A percentile compares a stretch with the other conserved stretches of the same genome.
These are phyloP conservation scores for Aspergillus carlsbadensis DNA, from an alignment of 495 filamentous ascomycete genomes.

Conservation along the genomic window DNA sequence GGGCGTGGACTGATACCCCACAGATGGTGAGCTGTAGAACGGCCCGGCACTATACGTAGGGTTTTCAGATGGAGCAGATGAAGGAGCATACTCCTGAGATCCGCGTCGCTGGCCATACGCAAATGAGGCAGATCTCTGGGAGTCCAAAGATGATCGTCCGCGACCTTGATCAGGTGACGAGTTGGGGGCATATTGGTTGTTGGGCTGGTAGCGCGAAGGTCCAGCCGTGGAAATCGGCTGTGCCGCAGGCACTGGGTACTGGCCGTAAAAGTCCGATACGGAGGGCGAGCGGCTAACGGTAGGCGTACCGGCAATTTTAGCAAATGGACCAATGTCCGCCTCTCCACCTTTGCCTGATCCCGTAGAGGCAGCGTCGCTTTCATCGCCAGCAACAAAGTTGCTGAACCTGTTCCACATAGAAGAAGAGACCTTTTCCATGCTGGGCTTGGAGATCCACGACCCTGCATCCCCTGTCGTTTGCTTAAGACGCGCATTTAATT, in stretches of 20 bases:
- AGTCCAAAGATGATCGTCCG: conserved; percentile 46
- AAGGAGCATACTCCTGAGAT: conserved; percentile 40
- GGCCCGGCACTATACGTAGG: conserved; percentile 28
- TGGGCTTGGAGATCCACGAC: conserved; percentile 88
- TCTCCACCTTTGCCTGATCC: conserved; percentile 57
- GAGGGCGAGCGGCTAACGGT: conserved; percentile 80
- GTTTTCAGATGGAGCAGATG: conserved; percentile 37
- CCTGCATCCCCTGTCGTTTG: conserved; percentile 74
- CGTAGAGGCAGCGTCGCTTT: conserved; percentile 61
- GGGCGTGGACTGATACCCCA: conserved; percentile 48
- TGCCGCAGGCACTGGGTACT: conserved; percentile 41
- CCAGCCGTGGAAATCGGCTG: conserved; percentile 39
- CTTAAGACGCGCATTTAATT: conserved; percentile 75
- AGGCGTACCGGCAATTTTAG: conserved; percentile 75
- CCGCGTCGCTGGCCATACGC: conserved; percentile 37
- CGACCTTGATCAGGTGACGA: conserved; percentile 50
- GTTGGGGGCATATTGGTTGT: conserved; percentile 45
- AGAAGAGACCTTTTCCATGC: conserved; percentile 88
- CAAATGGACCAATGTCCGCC: conserved; percentile 72
- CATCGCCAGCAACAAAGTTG: conserved; percentile 91
- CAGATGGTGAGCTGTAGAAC: conserved; percentile 38
- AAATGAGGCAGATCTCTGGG: conserved; percentile 41
- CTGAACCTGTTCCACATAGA: conserved; percentile 88
- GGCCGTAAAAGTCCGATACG: conserved; percentile 71
- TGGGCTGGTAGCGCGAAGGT: conserved; percentile 66